Evolutionary conservation across 805 yeast species (phyloP), one percentile per base, ranked within the genome.

Genomic region (Metschnikowia borealis): DNA sequence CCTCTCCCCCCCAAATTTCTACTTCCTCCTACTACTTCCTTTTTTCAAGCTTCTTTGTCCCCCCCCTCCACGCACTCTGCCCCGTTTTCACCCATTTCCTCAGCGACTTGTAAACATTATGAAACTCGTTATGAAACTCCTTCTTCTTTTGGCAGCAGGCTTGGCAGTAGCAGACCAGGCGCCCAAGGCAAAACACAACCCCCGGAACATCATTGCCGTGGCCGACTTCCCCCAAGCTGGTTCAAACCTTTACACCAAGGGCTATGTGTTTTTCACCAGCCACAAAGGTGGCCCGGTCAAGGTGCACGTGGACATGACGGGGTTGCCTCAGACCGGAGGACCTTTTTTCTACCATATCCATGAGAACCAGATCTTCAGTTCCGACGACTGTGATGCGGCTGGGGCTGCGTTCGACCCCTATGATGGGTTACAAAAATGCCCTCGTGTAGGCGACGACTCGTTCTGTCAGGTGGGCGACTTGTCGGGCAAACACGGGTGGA

Each of bases 401-500:
- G 84, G 83, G 11, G 47, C 40, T 35, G 85, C 82, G 55, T 81
- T 85, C 52, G 84, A 85, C 60, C 91, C 91, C 3, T 84, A 77
- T 62, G 62, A 48, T 5, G 84, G 88, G 6, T 66, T 78, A 8
- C 65, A 73, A 18, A 73, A 71, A 44, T 84, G 89, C 65, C 83
- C 77, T 47, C 56, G 64, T 26, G 70, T 72, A 50, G 70, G 70
- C 15, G 72, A 77, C 57, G 85, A 85, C 64, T 64, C 83, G 6
- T 70, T 64, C 34, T 85, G 89, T 63, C 83, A 83, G 65, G 80
- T 85, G 38, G 92, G 92, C 51, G 91, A 85, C 62, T 78, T 85
- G 58, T 79, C 87, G 34, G 92, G 92, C 40, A 85, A 85, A 64
- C 90, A 85, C 66, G 92, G 92, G 11, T 77, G 70, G 68, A 82